These are phyloP conservation scores for Lanmaoa rubissima DNA, from an alignment of 768 basidiomycete species.

Conservation along the genomic window DNA sequence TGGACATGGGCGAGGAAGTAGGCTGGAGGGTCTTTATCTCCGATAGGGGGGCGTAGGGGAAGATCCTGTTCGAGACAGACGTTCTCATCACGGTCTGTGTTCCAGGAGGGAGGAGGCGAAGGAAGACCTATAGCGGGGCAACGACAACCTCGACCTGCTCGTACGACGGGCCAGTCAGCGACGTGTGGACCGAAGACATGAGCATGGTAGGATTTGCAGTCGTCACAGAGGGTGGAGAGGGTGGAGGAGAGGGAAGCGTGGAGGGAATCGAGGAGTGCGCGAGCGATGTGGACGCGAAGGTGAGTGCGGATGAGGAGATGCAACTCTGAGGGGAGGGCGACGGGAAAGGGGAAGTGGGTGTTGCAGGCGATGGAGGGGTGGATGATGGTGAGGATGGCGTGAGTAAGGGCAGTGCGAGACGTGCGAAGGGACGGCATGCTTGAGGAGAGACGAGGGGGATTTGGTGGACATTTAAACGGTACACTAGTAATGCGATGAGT, in stretches of 20 bases:
- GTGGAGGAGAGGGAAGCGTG: conserved; percentile 36
- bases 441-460: background rate
- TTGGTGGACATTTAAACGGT: conserved; percentile 17
- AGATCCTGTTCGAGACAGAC: conserved; percentile 17
- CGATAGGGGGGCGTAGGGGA: conserved; percentile 33
- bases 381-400: conserved; percentile 49
- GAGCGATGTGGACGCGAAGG: conserved; percentile 43
- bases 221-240: conserved; percentile 40
- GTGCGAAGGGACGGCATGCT: conserved; percentile 31
- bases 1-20: conserved; percentile 37
- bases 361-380: conserved; percentile 43
- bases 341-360: conserved; percentile 19
- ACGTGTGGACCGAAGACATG: conserved; percentile 54
- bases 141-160: conserved; percentile 43
- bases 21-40: conserved; percentile 31
- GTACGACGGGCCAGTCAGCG: conserved; percentile 54
- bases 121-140: conserved; percentile 35
- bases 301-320: conserved; percentile 50
- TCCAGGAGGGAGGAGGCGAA: conserved; percentile 6
- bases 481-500: conserved; percentile 16
- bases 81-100: conserved; percentile 2
- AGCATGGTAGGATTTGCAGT: conserved; percentile 50
- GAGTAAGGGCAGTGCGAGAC: conserved; percentile 46
- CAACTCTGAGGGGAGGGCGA: conserved; percentile 48
- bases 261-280: conserved; percentile 42